Percentiles rank a stretch among this genome's conserved stretches.
These are phyloP conservation scores for Detonula confervacea DNA, from an alignment of 352 stramenopile species.

Conservation along the genomic window DNA sequence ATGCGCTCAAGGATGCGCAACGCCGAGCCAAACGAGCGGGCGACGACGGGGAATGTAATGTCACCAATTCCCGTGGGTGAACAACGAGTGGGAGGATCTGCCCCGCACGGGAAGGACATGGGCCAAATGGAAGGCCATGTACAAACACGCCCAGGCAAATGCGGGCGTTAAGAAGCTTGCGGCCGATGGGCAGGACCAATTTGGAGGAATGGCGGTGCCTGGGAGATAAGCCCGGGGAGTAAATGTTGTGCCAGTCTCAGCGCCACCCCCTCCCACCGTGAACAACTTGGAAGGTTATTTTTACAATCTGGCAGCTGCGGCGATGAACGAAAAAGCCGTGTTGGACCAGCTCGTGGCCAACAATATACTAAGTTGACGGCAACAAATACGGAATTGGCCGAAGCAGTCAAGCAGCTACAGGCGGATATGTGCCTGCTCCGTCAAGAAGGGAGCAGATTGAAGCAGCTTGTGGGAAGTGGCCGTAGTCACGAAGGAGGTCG, in stretches of 20 bases:
- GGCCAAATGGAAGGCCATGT: neutral
- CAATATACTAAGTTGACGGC: neutral
- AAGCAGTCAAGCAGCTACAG: too few relatives aligned
- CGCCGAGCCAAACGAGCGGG: neutral
- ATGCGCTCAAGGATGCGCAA: conserved; percentile 19
- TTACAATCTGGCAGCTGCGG: too few relatives aligned
- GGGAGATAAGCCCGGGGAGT: neutral
- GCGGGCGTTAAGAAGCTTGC: neutral
- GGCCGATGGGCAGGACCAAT: neutral
- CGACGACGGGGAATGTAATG: too few relatives aligned
- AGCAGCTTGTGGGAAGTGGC: neutral
- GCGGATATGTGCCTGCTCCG: too few relatives aligned
- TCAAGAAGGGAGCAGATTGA: too few relatives aligned
- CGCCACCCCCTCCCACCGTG: neutral
- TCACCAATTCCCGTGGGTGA: neutral
- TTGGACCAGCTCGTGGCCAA: neutral
- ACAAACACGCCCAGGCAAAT: neutral
- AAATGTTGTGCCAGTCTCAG: neutral
- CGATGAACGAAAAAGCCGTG: neutral
- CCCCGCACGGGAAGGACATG: neutral
- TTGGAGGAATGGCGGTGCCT: neutral
- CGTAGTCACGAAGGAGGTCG: too few relatives aligned
- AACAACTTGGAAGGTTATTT: too few relatives aligned
- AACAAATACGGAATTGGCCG: neutral
- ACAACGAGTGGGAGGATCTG: neutral